These are phyloP conservation scores for Begonia fuchsioides DNA, from an alignment of 306 rosid species.

Conservation along the genomic window DNA sequence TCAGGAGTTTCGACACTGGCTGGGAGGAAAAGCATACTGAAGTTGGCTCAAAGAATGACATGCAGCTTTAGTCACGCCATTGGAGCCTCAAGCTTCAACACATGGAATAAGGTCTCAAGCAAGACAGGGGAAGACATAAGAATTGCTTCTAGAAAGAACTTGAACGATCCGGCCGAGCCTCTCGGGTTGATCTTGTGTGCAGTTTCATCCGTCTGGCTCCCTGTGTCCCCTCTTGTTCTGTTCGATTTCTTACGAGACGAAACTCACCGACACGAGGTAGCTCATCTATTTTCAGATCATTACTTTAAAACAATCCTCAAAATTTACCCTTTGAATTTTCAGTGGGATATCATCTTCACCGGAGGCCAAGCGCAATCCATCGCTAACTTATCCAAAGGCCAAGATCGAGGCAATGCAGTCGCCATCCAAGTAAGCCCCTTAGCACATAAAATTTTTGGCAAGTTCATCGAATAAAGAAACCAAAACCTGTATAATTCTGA, in stretches of 20 bases:
- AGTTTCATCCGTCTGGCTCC: conserved; percentile 89
- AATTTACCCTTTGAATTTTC: too few relatives aligned
- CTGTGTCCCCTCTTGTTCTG: conserved; percentile 40
- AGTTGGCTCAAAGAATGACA: conserved; percentile 90
- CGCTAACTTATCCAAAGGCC: conserved; percentile 90
- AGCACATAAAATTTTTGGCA: conserved; percentile 1
- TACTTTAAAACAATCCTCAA: conserved; percentile 2
- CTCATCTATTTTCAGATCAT: conserved; percentile 1
- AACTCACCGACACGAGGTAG: conserved; percentile 52
- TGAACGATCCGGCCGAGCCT: conserved; percentile 91
- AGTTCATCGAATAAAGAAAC: background rate
- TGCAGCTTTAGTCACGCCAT: conserved; percentile 61
- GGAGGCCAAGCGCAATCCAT: conserved; percentile 60
- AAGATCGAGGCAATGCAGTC: conserved; percentile 91
- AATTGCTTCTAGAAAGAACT: conserved; percentile 73
- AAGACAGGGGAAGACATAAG: conserved; percentile 88
- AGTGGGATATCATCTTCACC: conserved; percentile 87
- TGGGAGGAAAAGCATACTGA: conserved; percentile 87
- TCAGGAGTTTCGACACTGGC: conserved; percentile 89
- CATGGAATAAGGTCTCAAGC: conserved; percentile 68
- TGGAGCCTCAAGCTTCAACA: conserved; percentile 77
- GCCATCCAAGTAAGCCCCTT: conserved; percentile 54
- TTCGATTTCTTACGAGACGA: conserved; percentile 82
- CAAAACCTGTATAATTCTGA: background rate
- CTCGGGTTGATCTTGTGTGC: conserved; percentile 79